Conservation (phyloP, 805 yeast species). For the Lipomyces kockii region DNA sequence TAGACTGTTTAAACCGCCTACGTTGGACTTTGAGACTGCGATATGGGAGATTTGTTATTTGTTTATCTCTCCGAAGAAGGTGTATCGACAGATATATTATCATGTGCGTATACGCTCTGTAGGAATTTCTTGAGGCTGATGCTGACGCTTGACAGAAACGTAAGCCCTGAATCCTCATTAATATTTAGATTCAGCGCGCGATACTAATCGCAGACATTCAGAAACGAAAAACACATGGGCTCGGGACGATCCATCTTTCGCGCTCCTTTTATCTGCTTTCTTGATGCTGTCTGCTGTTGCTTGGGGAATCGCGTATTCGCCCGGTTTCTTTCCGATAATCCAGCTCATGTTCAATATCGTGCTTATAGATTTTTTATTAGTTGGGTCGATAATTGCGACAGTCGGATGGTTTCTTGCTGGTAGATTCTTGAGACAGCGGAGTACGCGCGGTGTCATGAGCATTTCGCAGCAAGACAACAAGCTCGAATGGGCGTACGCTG, state of each 20-base stretch:
- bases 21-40: constrained; percentile 90
- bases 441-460: constrained; percentile 37
- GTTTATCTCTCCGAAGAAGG: constrained; percentile 75
- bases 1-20: constrained; percentile 69
- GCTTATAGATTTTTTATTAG: constrained; percentile 72
- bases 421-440: constrained; percentile 58
- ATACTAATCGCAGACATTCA: constrained; percentile 44
- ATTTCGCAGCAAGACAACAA: constrained; percentile 48
- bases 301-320: constrained; percentile 86
- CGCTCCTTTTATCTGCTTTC: constrained; percentile 69
- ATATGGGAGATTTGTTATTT: constrained; percentile 85
- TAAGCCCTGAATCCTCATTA: not conserved
- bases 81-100: constrained; percentile 79
- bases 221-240: constrained; percentile 82
- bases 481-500: constrained; percentile 79
- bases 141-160: constrained; percentile 12
- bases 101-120: constrained; percentile 48
- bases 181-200: not conserved
- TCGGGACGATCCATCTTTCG: constrained; percentile 90
- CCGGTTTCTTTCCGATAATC: constrained; percentile 62
- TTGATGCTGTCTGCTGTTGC: constrained; percentile 77
- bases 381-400: constrained; percentile 73
- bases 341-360: constrained; percentile 82
- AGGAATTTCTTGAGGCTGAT: not conserved
- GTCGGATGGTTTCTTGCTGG: constrained; percentile 74